These are phyloP conservation scores for Cornus controversa DNA, from an alignment of 148 eudicot species.

Conservation along the genomic window DNA sequence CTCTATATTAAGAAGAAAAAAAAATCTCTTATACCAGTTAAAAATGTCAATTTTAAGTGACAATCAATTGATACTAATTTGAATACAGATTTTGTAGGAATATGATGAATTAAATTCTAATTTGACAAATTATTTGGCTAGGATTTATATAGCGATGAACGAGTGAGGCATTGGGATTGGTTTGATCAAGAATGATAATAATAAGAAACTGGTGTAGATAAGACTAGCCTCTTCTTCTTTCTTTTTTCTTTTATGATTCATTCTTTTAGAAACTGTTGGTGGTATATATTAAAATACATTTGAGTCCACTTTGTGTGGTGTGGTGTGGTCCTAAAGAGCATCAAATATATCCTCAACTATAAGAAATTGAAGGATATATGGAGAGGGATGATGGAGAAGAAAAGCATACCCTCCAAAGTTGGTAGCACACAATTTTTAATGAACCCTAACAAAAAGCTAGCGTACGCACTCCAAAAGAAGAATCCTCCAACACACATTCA, in stretches of 20 bases:
- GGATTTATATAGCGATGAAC: too few relatives aligned
- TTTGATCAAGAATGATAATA: too few relatives aligned
- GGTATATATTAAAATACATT: not conserved
- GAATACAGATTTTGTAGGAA: not conserved
- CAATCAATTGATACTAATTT: too few relatives aligned
- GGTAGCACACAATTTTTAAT: not conserved
- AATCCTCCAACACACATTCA: slow-evolving; percentile 28
- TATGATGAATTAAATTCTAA: not conserved
- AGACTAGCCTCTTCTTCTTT: not conserved
- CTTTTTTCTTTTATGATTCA: not conserved
- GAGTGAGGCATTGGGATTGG: too few relatives aligned
- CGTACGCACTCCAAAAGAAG: slow-evolving; percentile 54
- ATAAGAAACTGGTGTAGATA: not conserved
- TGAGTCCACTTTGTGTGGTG: not conserved
- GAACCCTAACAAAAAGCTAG: slow-evolving; percentile 26
- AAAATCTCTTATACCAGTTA: too few relatives aligned
- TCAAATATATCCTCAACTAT: not conserved
- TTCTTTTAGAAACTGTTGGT: not conserved
- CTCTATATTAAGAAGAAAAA: too few relatives aligned
- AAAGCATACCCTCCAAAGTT: slow-evolving; percentile 23
- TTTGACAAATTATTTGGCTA: too few relatives aligned
- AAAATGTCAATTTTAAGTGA: too few relatives aligned
- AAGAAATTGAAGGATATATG: slow-evolving; percentile 20
- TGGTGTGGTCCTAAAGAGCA: slow-evolving; percentile 24
- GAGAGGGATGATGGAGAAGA: slow-evolving; percentile 22